phyloP scores from a whole-genome alignment of 805 yeast species.

The Wickerhamomyces chambardii region DNA sequence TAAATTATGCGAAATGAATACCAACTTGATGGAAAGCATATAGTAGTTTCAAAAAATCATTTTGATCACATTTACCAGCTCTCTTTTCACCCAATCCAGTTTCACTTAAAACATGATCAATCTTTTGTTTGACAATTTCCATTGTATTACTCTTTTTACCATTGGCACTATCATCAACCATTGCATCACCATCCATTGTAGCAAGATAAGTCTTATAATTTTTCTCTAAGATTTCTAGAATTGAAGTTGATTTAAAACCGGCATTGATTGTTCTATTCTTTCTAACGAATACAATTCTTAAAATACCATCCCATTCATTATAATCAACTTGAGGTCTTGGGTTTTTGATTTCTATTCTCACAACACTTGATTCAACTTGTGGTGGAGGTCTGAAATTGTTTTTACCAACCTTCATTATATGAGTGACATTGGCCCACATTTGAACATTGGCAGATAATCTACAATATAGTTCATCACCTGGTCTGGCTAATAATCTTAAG shows the following conservation, averaged over 20 bases:
- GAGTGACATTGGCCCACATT: conserved; percentile 99
- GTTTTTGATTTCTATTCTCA: conserved; percentile 79
- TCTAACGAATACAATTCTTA: conserved; percentile 86
- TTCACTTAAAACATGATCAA: conserved; percentile 64
- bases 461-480: conserved; percentile 93
- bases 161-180: conserved; percentile 29
- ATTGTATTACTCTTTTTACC: conserved; percentile 29
- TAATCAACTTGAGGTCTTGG: conserved; percentile 95
- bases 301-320: conserved; percentile 94
- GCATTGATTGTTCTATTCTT: conserved; percentile 91
- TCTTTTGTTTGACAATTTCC: conserved; percentile 52
- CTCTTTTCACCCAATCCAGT: conserved; percentile 81
- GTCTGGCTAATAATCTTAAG: conserved; percentile 83
- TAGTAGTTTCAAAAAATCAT: conserved; percentile 78
- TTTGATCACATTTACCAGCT: conserved; percentile 91
- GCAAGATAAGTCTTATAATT: conserved; percentile 76
- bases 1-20: conserved; percentile 75
- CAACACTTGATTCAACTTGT: conserved; percentile 95
- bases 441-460: conserved; percentile 94
- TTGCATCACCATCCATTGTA: conserved; percentile 32
- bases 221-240: conserved; percentile 73
- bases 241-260: conserved; percentile 78
- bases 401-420: conserved; percentile 96
- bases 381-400: conserved; percentile 98
- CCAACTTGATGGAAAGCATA: conserved; percentile 97